These are phyloP conservation scores for Fusarium avenaceum DNA, from an alignment of 2,329 filamentous ascomycete species.

Conservation along the genomic window DNA sequence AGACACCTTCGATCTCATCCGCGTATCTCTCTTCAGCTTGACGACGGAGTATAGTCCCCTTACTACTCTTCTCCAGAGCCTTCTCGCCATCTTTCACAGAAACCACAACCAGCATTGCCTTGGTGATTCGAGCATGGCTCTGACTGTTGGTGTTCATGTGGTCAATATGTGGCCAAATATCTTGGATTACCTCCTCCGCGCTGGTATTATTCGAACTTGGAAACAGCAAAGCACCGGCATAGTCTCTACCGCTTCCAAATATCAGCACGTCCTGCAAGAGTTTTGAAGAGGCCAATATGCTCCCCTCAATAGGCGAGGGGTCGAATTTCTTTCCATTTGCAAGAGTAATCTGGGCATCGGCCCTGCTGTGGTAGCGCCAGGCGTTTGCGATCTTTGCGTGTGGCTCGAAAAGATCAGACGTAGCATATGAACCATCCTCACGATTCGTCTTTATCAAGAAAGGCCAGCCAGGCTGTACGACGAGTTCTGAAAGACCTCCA, in stretches of 20 bases:
- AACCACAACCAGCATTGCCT: slow-evolving; percentile 65
- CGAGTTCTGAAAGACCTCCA: slow-evolving; percentile 64
- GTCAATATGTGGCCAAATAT: slow-evolving; percentile 60
- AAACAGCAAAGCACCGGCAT: slow-evolving; percentile 70
- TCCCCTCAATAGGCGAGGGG: slow-evolving; percentile 71
- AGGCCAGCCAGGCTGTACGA: slow-evolving; percentile 69
- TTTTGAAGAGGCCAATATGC: slow-evolving; percentile 60
- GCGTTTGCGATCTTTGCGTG: slow-evolving; percentile 66
- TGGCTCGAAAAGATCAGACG: slow-evolving; percentile 71
- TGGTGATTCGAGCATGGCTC: slow-evolving; percentile 64
- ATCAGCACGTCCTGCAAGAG: slow-evolving; percentile 68
- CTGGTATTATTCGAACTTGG: slow-evolving; percentile 50
- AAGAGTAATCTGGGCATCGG: slow-evolving; percentile 72
- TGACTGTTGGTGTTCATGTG: slow-evolving; percentile 63
- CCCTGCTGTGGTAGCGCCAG: slow-evolving; percentile 73
- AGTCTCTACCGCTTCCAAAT: slow-evolving; percentile 70
- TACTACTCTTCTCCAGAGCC: slow-evolving; percentile 70
- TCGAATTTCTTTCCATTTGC: slow-evolving; percentile 79
- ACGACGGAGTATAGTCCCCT: slow-evolving; percentile 69
- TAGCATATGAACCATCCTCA: slow-evolving; percentile 71
- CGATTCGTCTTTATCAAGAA: slow-evolving; percentile 70
- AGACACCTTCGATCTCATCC: slow-evolving; percentile 61
- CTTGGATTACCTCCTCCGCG: slow-evolving; percentile 56
- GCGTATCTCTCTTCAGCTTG: slow-evolving; percentile 65
- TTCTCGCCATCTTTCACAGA: slow-evolving; percentile 33